Percentiles rank a stretch among this genome's conserved stretches.
These are phyloP conservation scores for Cyclotella atomus DNA, from an alignment of 108 stramenopile genomes.

Conservation along the genomic window DNA sequence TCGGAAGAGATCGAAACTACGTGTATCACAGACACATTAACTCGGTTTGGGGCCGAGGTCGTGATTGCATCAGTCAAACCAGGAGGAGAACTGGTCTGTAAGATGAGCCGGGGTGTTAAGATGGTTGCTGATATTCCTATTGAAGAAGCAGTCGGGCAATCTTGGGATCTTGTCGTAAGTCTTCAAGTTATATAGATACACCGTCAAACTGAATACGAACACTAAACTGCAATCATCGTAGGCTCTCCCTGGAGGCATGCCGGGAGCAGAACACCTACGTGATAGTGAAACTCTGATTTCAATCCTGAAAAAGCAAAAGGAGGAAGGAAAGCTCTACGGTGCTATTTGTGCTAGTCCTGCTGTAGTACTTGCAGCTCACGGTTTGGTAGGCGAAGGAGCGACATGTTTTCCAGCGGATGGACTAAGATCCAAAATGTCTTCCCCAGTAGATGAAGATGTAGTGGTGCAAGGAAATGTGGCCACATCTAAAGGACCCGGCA, in stretches of 20 bases:
- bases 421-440: conserved; percentile 61
- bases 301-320: conserved; percentile 78
- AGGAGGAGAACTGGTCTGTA: conserved; percentile 74
- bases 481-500: conserved; percentile 84
- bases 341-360: conserved; percentile 93
- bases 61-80: conserved; percentile 91
- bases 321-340: conserved; percentile 60
- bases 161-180: conserved; percentile 82
- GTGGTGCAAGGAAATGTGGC: conserved; percentile 74
- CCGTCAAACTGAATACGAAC: too few relatives aligned
- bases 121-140: conserved; percentile 87
- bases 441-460: conserved; percentile 64
- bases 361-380: conserved; percentile 77
- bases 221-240: too few relatives aligned
- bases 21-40: conserved; percentile 93
- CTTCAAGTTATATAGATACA: not conserved
- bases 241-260: conserved; percentile 85
- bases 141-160: conserved; percentile 75
- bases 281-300: conserved; percentile 67
- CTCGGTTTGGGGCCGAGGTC: conserved; percentile 91
- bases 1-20: conserved; percentile 97
- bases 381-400: conserved; percentile 70
- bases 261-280: conserved; percentile 83
- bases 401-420: conserved; percentile 92
- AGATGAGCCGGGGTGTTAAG: conserved; percentile 86